Conservation (phyloP, 345 rosid genomes). For the Luvunga scandens region DNA sequence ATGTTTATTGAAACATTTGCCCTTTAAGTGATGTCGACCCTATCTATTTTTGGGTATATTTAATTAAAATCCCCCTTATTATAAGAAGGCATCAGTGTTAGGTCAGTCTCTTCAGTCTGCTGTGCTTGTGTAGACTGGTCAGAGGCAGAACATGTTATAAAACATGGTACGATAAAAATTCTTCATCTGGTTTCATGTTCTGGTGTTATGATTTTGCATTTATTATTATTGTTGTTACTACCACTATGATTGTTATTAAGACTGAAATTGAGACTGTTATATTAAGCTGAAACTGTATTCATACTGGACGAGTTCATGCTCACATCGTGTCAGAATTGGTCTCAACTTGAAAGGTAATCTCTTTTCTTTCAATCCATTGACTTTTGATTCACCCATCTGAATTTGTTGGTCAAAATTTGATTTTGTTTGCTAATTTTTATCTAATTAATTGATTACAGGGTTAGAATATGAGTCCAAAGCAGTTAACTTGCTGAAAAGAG, state of each 20-base stretch:
- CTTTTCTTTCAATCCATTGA: too few relatives aligned
- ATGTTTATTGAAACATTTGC: too few relatives aligned
- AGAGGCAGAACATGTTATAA: background rate
- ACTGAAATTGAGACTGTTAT: background rate
- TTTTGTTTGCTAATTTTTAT: background rate
- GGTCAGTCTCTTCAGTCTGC: too few relatives aligned
- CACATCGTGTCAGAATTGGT: constrained; percentile 71
- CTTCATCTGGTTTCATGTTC: background rate
- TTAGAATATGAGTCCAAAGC: constrained; percentile 61
- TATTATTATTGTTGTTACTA: background rate
- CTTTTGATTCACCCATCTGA: background rate
- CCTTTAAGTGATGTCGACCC: too few relatives aligned
- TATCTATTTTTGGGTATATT: too few relatives aligned
- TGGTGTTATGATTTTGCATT: background rate
- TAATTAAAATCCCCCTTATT: too few relatives aligned
- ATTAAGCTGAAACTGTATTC: constrained; percentile 52
- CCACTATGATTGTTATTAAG: background rate
- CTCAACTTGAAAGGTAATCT: constrained; percentile 68
- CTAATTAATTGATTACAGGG: constrained; percentile 31
- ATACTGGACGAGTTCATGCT: constrained; percentile 76
- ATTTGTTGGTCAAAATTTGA: background rate
- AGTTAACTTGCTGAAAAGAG: constrained; percentile 55
- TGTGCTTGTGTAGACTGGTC: too few relatives aligned
- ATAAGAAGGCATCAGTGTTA: too few relatives aligned
- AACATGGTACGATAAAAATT: background rate